Conservation (phyloP, 75 land plant genomes). For the Ceratopteris richardii region DNA sequence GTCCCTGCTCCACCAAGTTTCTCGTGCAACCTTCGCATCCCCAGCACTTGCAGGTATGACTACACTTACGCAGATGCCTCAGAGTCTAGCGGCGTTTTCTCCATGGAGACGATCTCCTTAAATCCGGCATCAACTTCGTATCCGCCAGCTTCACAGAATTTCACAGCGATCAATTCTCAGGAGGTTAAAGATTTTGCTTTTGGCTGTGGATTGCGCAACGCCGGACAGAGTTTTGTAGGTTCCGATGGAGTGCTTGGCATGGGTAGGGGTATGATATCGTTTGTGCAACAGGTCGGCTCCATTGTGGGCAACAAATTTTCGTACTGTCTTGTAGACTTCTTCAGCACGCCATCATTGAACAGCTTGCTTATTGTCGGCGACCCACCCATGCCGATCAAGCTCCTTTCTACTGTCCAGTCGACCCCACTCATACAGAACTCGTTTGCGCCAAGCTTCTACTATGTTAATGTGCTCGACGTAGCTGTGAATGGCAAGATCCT, state of each 20-base stretch:
- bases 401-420: slow-evolving; percentile 18
- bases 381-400: neutral
- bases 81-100: slow-evolving; percentile 35
- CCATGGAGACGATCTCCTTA: slow-evolving; percentile 39
- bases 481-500: slow-evolving; percentile 19
- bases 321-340: slow-evolving; percentile 65
- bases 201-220: slow-evolving; percentile 47
- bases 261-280: slow-evolving; percentile 55
- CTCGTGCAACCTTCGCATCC: slow-evolving; percentile 31
- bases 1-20: slow-evolving; percentile 28
- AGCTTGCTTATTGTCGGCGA: slow-evolving; percentile 49
- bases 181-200: slow-evolving; percentile 21
- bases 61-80: slow-evolving; percentile 54
- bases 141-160: neutral
- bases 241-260: slow-evolving; percentile 63
- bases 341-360: slow-evolving; percentile 38
- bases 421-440: slow-evolving; percentile 49
- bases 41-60: slow-evolving; percentile 45
- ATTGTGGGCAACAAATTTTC: slow-evolving; percentile 48
- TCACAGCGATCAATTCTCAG: no score
- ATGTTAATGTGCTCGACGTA: slow-evolving; percentile 29
- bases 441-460: slow-evolving; percentile 46
- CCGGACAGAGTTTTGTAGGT: slow-evolving; percentile 38
- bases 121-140: slow-evolving; percentile 16
- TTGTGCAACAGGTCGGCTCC: slow-evolving; percentile 48